phyloP scores from a whole-genome alignment of 1,139 yeast genomes.

The Arxiozyma heterogenica region DNA sequence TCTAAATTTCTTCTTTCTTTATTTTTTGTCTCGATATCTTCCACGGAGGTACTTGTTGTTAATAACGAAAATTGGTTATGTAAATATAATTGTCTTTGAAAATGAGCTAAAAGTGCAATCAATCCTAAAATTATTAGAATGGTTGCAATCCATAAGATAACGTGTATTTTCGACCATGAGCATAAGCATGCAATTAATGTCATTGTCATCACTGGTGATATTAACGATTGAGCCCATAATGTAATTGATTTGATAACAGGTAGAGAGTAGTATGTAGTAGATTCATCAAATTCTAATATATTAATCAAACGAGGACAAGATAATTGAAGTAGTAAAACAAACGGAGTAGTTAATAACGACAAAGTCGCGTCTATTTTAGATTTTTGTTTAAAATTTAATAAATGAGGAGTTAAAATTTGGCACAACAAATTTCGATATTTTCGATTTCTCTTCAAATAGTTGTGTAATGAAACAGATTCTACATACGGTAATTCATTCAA shows the following conservation, averaged over 20 bases:
- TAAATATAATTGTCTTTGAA: conserved; percentile 4
- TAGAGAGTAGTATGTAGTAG: conserved; percentile 9
- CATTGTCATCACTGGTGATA: conserved; percentile 19
- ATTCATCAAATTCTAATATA: conserved; percentile 15
- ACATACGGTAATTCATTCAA: neutral
- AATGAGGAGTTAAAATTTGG: conserved; percentile 23
- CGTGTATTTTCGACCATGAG: conserved; percentile 5
- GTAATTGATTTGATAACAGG: conserved; percentile 12
- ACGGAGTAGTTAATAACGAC: conserved; percentile 24
- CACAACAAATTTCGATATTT: conserved; percentile 11
- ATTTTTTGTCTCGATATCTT: conserved; percentile 11
- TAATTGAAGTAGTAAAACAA: conserved; percentile 22
- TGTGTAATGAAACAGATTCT: neutral
- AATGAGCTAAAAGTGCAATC: neutral
- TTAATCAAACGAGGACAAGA: conserved; percentile 24
- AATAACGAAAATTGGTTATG: conserved; percentile 21
- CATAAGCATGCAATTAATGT: conserved; percentile 14
- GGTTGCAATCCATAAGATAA: neutral
- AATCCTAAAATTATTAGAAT: neutral
- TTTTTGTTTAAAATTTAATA: conserved; percentile 20
- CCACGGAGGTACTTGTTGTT: conserved; percentile 5
- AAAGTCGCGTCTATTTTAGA: conserved; percentile 17
- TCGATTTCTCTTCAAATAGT: conserved; percentile 1
- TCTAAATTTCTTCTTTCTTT: conserved; percentile 16
- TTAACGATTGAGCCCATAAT: conserved; percentile 18